A percentile compares a stretch with the other conserved stretches of the same genome.
These are phyloP conservation scores for Astrothelium subdiscretum DNA, from an alignment of 495 filamentous ascomycete genomes.

Conservation along the genomic window DNA sequence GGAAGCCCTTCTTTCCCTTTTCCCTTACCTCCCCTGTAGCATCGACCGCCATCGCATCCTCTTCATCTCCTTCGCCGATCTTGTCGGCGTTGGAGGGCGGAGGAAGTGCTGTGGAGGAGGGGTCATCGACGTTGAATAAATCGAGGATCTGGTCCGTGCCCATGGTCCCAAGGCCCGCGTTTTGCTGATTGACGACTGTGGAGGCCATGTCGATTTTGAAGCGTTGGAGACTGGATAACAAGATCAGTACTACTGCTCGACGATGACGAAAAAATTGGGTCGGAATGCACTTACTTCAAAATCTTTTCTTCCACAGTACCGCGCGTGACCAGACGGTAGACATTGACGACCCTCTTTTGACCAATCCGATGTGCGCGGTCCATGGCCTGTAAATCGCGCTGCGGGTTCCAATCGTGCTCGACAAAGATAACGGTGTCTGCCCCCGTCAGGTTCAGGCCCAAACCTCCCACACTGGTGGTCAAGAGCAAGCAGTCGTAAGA, in stretches of 20 bases:
- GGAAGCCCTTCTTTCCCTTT: slow-evolving; percentile 89
- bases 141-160: slow-evolving; percentile 97
- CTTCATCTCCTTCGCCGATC: slow-evolving; percentile 31
- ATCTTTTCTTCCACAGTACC: slow-evolving; percentile 99
- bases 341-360: slow-evolving; percentile 98
- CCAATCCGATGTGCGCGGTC: slow-evolving; percentile 96
- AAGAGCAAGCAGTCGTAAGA: slow-evolving; percentile 86
- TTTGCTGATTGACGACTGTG: slow-evolving; percentile 98
- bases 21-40: slow-evolving; percentile 84
- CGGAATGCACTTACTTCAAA: slow-evolving; percentile 49
- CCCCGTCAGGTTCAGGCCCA: slow-evolving; percentile 90
- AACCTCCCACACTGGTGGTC: slow-evolving; percentile 87
- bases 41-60: slow-evolving; percentile 90
- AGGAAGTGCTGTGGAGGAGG: slow-evolving; percentile 40
- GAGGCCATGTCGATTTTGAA: slow-evolving; percentile 99
- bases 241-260: neutral
- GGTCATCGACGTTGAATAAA: slow-evolving; percentile 81
- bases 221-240: slow-evolving; percentile 63
- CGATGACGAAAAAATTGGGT: neutral
- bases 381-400: slow-evolving; percentile 98
- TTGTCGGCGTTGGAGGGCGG: slow-evolving; percentile 40
- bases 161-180: slow-evolving; percentile 89
- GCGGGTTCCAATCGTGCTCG: slow-evolving; percentile 98
- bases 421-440: slow-evolving; percentile 99
- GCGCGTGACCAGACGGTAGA: slow-evolving; percentile 91